Conservation (phyloP, 441 rosid species). For the Metrosideros polymorpha region DNA sequence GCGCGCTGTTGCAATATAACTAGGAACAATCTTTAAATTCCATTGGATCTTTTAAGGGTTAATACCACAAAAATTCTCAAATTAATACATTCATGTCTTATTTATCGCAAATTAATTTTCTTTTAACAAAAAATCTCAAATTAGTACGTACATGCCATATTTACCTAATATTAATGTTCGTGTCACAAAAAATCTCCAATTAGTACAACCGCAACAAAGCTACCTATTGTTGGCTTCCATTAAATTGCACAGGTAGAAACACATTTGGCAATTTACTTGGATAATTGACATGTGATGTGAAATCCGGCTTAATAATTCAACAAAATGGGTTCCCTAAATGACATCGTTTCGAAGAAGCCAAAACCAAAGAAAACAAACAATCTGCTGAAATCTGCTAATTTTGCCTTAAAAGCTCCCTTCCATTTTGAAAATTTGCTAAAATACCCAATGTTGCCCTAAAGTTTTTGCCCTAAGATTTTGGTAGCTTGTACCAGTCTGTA, state of each 20-base stretch:
- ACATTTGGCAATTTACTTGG: background rate
- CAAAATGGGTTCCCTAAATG: background rate
- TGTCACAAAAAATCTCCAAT: background rate
- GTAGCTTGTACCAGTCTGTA: too few species aligned
- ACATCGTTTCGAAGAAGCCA: background rate
- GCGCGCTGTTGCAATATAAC: background rate
- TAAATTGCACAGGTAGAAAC: background rate
- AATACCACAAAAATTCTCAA: background rate
- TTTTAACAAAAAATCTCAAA: background rate
- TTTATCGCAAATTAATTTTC: background rate
- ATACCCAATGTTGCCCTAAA: too few species aligned
- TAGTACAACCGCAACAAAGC: background rate
- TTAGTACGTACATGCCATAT: background rate
- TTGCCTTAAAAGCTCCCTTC: too few species aligned
- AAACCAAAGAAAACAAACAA: background rate
- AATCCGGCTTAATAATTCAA: background rate
- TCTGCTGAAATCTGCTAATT: too few species aligned
- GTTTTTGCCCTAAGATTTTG: too few species aligned
- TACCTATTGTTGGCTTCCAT: accelerated
- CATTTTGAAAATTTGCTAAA: too few species aligned
- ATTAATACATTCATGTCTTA: accelerated
- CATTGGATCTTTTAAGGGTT: background rate
- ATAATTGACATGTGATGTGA: background rate
- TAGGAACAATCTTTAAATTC: background rate
- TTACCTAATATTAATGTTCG: background rate